Evolutionary conservation across 305 asterid species (phyloP), one percentile per base, ranked within the genome.

Genomic region (Solanum hybrid): DNA sequence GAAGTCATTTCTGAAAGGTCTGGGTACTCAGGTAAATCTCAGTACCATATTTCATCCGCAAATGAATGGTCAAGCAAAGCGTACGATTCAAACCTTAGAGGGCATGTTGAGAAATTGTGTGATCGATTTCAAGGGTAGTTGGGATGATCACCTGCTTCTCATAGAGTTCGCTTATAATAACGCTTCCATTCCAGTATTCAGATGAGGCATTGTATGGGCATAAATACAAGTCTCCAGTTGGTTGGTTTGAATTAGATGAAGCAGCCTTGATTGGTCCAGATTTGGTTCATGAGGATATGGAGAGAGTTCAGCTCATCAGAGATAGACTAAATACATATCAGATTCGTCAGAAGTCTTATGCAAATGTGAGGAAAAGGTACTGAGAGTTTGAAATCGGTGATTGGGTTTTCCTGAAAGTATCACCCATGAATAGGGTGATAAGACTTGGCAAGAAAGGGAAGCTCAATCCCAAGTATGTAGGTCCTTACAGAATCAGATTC

Each of bases 151-250:
- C 9, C 66, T 16, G 17, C n/a, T n/a, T 51, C 4, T 51, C 60
- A 51, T 51, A 51, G 66, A 51, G 4, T 17, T 51, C 9, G 0
- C 1, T 16, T 51, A 17, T 6, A 51, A 1, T 51, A 17, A 51
- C 1, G n/a, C n/a, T 51, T 51, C 0, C 9, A 51, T 51, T 51
- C 10, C n/a, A 51, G 0, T 2, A 16, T 51, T 6, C 0, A 51
- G 1, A 51, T 51, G 66, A 51, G 1, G 66, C 66, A 51, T 0
- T 17, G 1, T 16, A 51, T 51, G n/a, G n/a, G n/a, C 0, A 0
- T 16, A 51, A 1, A 51, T 17, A 1, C 3, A 51, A 0, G n/a
- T 51, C 66, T 51, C n/a, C 1, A 17, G 9, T 51, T 51, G n/a
- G 66, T 51, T 51, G n/a, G 66, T 51, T 51, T 1, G n/a, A 51